These are phyloP conservation scores for Rhipidocladum racemiflorum DNA, from an alignment of 176 grass and related monocot species.

Conservation along the genomic window DNA sequence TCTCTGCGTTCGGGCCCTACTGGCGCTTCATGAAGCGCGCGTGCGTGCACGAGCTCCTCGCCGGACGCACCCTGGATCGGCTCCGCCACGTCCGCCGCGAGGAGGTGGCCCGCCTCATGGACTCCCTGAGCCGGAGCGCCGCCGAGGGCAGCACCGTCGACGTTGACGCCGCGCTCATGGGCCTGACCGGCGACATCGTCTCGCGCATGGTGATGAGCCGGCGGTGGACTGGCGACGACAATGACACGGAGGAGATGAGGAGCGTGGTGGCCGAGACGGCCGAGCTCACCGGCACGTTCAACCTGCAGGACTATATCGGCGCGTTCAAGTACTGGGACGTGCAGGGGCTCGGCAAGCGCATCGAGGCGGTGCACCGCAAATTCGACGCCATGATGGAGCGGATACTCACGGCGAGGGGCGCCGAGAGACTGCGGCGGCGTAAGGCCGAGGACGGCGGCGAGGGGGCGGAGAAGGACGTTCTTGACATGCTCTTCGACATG, in stretches of 20 bases:
- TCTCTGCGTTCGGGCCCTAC: constrained; percentile 62
- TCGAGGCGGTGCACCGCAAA: constrained; percentile 39
- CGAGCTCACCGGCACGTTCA: constrained; percentile 53
- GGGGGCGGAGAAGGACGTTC: constrained; percentile 25
- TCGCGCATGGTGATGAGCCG: constrained; percentile 59
- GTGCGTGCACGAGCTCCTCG: constrained; percentile 63
- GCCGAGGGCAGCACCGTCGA: constrained; percentile 15
- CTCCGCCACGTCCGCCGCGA: constrained; percentile 50
- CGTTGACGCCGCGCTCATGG: constrained; percentile 44
- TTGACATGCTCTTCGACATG: constrained; percentile 59
- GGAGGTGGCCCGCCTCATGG: constrained; percentile 48
- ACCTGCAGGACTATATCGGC: constrained; percentile 64
- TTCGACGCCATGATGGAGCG: constrained; percentile 67
- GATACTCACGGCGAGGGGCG: constrained; percentile 40
- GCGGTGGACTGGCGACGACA: constrained; percentile 42
- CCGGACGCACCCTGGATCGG: constrained; percentile 54
- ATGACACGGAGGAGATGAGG: constrained; percentile 48
- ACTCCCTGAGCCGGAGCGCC: constrained; percentile 16
- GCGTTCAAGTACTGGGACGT: constrained; percentile 57
- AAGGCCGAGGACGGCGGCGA: background rate
- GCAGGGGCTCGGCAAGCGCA: constrained; percentile 54
- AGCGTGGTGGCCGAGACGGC: constrained; percentile 40
- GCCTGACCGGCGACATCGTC: constrained; percentile 52
- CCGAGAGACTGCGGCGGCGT: background rate
- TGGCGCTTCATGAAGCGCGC: constrained; percentile 84